phyloP scores from a whole-genome alignment of 129 eudicot genomes.

The Pittosporum tobira region DNA sequence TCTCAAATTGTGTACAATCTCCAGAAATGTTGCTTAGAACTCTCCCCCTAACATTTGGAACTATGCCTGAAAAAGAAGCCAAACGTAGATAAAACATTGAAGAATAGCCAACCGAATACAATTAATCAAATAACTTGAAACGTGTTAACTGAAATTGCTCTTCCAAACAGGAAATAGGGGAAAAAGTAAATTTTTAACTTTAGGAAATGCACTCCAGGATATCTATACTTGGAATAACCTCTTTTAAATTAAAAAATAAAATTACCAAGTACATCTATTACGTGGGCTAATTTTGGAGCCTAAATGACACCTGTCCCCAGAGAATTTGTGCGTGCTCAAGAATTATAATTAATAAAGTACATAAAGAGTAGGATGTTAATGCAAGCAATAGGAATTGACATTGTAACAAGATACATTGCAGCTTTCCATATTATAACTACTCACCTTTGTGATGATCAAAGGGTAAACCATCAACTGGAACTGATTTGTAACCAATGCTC shows the following conservation, averaged over 20 bases:
- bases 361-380: neutral
- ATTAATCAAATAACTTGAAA: constrained; percentile 1
- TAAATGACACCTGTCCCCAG: neutral
- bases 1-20: constrained; percentile 30
- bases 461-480: constrained; percentile 76
- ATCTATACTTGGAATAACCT: neutral
- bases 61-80: constrained; percentile 43
- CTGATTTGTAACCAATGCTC: constrained; percentile 90
- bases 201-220: neutral
- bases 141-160: neutral
- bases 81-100: neutral
- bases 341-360: constrained; percentile 3
- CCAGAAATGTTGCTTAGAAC: constrained; percentile 31
- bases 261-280: neutral
- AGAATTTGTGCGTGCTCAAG: neutral
- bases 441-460: constrained; percentile 73
- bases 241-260: too few species aligned
- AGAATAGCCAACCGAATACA: neutral
- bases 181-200: constrained; percentile 3
- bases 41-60: constrained; percentile 75
- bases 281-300: neutral
- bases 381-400: neutral
- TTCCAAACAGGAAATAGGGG: neutral
- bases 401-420: neutral
- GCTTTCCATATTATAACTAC: neutral